Base-by-base conservation (phyloP, 306 rosid genomes). In the Spatholobus suberectus region DNA sequence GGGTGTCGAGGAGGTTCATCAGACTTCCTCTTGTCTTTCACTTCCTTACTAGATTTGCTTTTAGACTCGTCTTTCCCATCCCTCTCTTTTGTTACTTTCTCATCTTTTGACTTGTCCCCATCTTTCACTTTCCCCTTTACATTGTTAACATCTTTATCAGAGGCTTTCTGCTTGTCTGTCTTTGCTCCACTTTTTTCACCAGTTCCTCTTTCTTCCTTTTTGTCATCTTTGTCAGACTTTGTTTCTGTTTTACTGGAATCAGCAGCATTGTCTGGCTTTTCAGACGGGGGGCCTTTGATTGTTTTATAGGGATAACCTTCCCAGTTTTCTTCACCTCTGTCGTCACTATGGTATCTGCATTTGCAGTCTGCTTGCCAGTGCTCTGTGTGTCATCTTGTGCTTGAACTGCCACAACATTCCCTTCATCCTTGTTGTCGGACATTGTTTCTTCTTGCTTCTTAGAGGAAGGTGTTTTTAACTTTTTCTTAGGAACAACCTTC, bases 1-100 rank as follows among this genome's bases (percentile, higher is more conserved):
- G 98, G 90, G 89, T 93, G 97, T 51, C 98, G 94, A 78, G 98
- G 99, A 89, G 92, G 92, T 84, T 96, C 99, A 80, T 93, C 99
- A 76, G 89, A 74, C 88, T 89, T 96, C 74, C 77, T 91, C 85
- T 86, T 92, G 70, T 94, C 99, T 84, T 94, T 94, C 74, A 80
- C 66, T 71, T 92, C 96, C 76, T 86, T 96, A 85, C 73, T 88
- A 75, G 90, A 79, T 89, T 93, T 94, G 90, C 84, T 84, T 87
- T 86, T 92, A 73, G 89, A 81, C 52, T 86, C 97, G 70, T 87
- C 94, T 73, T 90, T 93, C 9, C 85, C 91, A 77, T 80, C 87
- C 47, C 69, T 90, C 29, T 83, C 94, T 65, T 86, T 89, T 55
- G 84, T 87, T 73, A 76, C 90, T 83, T 87, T 91, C 73, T 81